These are phyloP conservation scores for Paramecium sexaurelia DNA, from an alignment of 73 alveolate genomes.

Conservation along the genomic window DNA sequence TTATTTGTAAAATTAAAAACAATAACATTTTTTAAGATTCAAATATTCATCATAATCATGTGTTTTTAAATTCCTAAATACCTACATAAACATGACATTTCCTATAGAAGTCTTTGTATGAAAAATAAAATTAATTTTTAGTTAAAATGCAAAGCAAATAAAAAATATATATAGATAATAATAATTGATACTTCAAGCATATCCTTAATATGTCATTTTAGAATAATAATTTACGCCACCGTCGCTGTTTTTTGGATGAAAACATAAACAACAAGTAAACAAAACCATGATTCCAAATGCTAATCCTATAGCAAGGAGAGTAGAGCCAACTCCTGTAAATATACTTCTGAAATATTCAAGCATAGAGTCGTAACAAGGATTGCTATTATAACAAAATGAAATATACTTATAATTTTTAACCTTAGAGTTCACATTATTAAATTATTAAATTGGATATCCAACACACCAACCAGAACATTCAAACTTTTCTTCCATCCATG, in stretches of 20 bases:
- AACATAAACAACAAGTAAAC: neutral
- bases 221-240: neutral
- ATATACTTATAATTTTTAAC: neutral
- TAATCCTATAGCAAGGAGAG: neutral
- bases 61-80: too few relatives aligned
- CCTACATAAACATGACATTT: too few relatives aligned
- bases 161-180: too few relatives aligned
- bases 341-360: neutral
- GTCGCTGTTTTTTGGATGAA: neutral
- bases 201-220: neutral
- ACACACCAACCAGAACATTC: slow-evolving; percentile 28
- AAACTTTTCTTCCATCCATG: neutral
- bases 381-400: neutral
- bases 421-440: neutral
- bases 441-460: neutral
- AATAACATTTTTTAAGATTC: too few relatives aligned
- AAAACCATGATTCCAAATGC: neutral
- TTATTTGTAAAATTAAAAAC: too few relatives aligned
- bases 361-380: neutral
- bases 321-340: neutral
- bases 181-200: too few relatives aligned
- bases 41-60: too few relatives aligned
- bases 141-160: too few relatives aligned
- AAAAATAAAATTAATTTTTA: too few relatives aligned
- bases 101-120: too few relatives aligned